Evolutionary conservation across 768 basidiomycete species (phyloP), one percentile per base, ranked within the genome.

Genomic region (Thelephora ganbajun): DNA sequence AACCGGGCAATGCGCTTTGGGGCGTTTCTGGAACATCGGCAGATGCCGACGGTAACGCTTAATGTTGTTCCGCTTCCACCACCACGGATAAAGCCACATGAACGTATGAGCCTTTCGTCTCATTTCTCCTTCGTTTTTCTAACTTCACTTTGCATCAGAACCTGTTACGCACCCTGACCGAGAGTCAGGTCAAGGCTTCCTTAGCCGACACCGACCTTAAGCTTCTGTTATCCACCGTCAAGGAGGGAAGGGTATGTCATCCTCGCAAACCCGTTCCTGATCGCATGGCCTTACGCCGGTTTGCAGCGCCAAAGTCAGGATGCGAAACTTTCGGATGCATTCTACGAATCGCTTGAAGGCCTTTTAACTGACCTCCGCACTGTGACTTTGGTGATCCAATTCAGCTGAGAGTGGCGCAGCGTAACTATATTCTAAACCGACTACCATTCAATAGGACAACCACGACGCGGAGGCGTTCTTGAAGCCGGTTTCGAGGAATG

Each of bases 301-400:
- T 14, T 33, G 65, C 56, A 75, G 70, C 55, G 66, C 48, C 65
- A 69, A 57, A 61, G 62, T 43, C 67, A 77, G 53, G 85, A 88
- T 59, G 61, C 67, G 35, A 88, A 89, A 61, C 71, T 81, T 16
- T 73, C 81, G 13, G 92, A 96, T 59, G 79, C 84, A 13, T 99
- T 97, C 70, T 91, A 88, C 55, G 94, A 97, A 52, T 87, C 88
- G 0, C 72, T 98, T 45, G 96, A 99, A 58, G 85, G 87, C 51
- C 71, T 97, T 33, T 66, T 96, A 45, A 66, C 68, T 34, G 96
- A 99, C 70, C 73, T 99, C 53, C 83, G 83, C 58, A 83, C 75
- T 57, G 76, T 78, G 52, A 79, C 78, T 16, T 74, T 81, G 64
- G 80, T 81, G 14, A 41, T 41, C 39, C 16, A 14, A 18, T 22